Base-by-base conservation (phyloP, 176 grass and related monocot species). In the Oryza glaberrima region DNA sequence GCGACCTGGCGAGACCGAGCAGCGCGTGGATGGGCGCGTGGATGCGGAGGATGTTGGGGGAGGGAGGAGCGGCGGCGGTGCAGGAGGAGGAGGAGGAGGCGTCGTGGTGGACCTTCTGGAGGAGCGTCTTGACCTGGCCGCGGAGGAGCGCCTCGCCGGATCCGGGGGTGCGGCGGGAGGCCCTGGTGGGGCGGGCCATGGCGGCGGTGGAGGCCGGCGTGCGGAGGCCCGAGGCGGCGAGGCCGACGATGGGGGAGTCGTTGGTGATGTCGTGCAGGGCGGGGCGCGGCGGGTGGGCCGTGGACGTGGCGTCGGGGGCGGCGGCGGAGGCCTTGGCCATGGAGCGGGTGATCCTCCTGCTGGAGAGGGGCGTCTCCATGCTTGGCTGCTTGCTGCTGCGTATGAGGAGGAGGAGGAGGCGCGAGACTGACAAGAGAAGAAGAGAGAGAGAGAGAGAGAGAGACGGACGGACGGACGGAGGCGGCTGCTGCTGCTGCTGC, bases 191-290 rank as follows among this genome's bases (percentile, higher is more conserved):
- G 26, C 66, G 69, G 77, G 43, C 81, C 82, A 94, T 95, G 70
- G 77, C 67, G 72, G 79, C 69, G 26, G 80, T 81, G 77, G 91
- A 83, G 46, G 82, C 76, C 1, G 86, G 90, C 76, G 35, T 65
- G 32, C n/a, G 67, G 58, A 91, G 86, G 76, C 70, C 75, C 23
- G 72, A 89, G 8, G 79, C 65, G 15, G 89, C 88, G 69, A 99
- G 88, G 7, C 96, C 91, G 8, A 95, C 93, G 47, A 99, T 93
- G 6, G 96, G 96, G 45, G 96, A 99, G 73, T 96, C 93, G 78
- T 99, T 99, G 64, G 88, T 92, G 89, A 99, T 96, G 90, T 96
- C 93, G 81, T 95, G 86, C 69, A 99, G 81, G 15, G 81, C 93
- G 13, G 76, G 16, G 36, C 95, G 90, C 14, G 67, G 12, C 40